Evolutionary conservation across 768 basidiomycete species (phyloP), one percentile per base, ranked within the genome.

Genomic region (Ramaria sp.): DNA sequence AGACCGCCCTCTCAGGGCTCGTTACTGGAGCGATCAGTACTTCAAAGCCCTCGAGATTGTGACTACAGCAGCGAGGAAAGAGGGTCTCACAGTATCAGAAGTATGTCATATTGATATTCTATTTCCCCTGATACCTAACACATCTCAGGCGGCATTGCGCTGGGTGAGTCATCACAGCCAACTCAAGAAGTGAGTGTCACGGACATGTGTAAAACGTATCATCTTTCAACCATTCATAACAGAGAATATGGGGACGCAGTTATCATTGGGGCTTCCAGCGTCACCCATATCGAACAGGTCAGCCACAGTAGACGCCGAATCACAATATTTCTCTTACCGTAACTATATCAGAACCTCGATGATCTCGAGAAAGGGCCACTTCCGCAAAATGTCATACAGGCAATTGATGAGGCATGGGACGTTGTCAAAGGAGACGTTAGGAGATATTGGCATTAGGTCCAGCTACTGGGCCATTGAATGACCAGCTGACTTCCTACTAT

Each of bases 181-280:
- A 39, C 63, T 77, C 62, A 71, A 75, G 61, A 67, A 67, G 58
- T 52, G 51, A 52, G 13, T 42, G 7, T 20, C 45, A 12, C 22
- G 37, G 24, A 19, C 27, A 19, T 51, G 19, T 49, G 20, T 22
- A 19, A 53, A 22, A 30, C 34, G 11, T n/a, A 22, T 4, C 9
- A 20, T 58, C 30, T 42, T 50, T 57, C 22, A 17, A 7, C 2
- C 9, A 12, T 17, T n/a, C 5, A 9, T 20, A 27, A 43, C 54
- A 59, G 73, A 7, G 77, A 79, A 59, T 62, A 71, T 24, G 75
- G 77, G 11, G 78, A 80, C 61, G 66, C 76, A 22, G 69, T 84
- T 56, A 68, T 85, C 55, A 83, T 86, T 61, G 83, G 83, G n/a
- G 83, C 82, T 27, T 79, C 77, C 4, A 80, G 73, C 58, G 50